A percentile compares a stretch with the other conserved stretches of the same genome.
Evolutionary conservation across 768 basidiomycete species (phyloP).

Genomic region (Gymnopilus junonius): DNA sequence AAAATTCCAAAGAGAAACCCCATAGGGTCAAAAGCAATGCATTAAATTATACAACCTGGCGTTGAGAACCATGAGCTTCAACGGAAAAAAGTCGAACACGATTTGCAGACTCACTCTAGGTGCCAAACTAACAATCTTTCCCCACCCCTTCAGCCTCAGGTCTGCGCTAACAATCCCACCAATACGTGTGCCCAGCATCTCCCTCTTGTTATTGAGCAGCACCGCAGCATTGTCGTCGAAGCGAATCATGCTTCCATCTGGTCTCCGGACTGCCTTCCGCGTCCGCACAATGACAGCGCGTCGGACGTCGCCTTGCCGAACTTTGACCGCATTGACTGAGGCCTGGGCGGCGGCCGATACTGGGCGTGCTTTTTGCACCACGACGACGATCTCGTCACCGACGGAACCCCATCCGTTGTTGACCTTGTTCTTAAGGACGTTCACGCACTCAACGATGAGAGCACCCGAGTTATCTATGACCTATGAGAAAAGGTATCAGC

Average conservation of each 20-base stretch:
- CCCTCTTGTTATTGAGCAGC: slow-evolving; percentile 91
- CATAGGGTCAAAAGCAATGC: neutral
- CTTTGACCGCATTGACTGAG: slow-evolving; percentile 84
- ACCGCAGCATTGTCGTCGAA: slow-evolving; percentile 99
- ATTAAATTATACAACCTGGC: slow-evolving; percentile 25
- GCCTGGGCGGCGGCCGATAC: slow-evolving; percentile 67
- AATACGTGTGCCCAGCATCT: slow-evolving; percentile 95
- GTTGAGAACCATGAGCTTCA: neutral
- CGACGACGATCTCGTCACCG: slow-evolving; percentile 95
- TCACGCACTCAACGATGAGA: slow-evolving; percentile 93
- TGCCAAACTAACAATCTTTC: slow-evolving; percentile 90
- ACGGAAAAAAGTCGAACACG: neutral
- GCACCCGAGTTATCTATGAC: slow-evolving; percentile 98
- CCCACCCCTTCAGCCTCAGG: slow-evolving; percentile 90
- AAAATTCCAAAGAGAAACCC: neutral
- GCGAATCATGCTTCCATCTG: slow-evolving; percentile 85
- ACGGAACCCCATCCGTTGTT: slow-evolving; percentile 93
- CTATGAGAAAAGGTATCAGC: slow-evolving; percentile 37
- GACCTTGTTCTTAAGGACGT: slow-evolving; percentile 94
- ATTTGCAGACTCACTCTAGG: slow-evolving; percentile 69
- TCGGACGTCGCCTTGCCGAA: slow-evolving; percentile 92
- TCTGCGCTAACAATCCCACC: slow-evolving; percentile 94
- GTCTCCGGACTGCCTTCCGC: slow-evolving; percentile 80
- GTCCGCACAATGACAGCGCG: slow-evolving; percentile 95
- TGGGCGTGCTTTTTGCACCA: slow-evolving; percentile 90